Base-by-base conservation (phyloP, 2,329 filamentous ascomycete species). In the Aureobasidium sp. region DNA sequence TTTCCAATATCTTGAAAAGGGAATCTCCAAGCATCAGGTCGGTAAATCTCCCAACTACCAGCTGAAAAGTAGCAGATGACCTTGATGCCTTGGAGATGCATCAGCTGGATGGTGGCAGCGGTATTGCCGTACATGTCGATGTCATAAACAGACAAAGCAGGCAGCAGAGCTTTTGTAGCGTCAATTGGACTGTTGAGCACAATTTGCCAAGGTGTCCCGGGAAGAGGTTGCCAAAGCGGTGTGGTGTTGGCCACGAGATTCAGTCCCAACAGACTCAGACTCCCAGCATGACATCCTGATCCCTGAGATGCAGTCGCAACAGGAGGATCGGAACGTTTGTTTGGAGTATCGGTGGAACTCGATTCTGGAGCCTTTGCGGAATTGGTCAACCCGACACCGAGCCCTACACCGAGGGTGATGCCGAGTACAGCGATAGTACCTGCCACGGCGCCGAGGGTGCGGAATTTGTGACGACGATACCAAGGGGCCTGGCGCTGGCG, bases 51-150 rank as follows among this genome's bases (percentile, higher is more conserved):
- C 67, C 81, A 89, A 8, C 83, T 86, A 1, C 88, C 88, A 0
- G 85, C 86, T 57, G 84, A 87, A 75, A 90, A 90, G 74, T 91
- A 91, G 76, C 88, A 91, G 63, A 90, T 85, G 60, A 89, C 82
- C 64, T 82, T 84, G 68, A 82, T 82, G 9, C 79, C 81, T 31
- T 77, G 68, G 3, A 66, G 65, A 45, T 85, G 80, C 15, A 86
- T 74, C 5, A 71, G 69, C 3, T 71, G 64, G 56, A 86, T 81
- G 1, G 74, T 78, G 7, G 73, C 68, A 15, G 75, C 73, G 6
- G 75, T 71, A 56, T 81, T 82, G 62, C 80, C 76, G 70, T 86
- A 84, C 14, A 85, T 75, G 63, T 84, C 78, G 62, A 88, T 85
- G 70, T 87, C 85, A 70, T 81, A 87, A 48, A 87, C 75, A 5